phyloP scores from a whole-genome alignment of 2,329 filamentous ascomycete genomes.

The Trichoderma hamatum region DNA sequence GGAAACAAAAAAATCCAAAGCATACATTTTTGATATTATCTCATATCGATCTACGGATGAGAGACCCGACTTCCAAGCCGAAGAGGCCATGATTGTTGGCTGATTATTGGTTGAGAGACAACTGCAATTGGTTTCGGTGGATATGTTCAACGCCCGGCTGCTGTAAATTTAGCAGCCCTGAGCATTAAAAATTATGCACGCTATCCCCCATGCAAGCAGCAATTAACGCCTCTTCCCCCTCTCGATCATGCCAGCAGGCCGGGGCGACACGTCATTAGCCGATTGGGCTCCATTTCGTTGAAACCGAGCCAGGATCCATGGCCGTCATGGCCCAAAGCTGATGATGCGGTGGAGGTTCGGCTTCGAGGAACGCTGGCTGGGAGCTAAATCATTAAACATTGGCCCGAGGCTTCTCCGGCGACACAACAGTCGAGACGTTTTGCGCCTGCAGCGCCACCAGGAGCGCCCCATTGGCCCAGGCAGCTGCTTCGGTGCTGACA shows the following conservation, averaged over 20 bases:
- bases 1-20: background rate
- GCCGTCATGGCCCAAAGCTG: background rate
- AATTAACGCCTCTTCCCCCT: background rate
- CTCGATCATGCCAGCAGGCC: constrained; percentile 10
- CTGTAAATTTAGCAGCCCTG: background rate
- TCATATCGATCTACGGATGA: constrained; percentile 64
- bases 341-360: background rate
- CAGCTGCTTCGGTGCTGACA: constrained; percentile 15
- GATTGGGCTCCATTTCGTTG: constrained; percentile 14
- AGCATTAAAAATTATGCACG: background rate
- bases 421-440: background rate
- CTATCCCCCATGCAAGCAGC: background rate
- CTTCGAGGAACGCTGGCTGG: background rate
- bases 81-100: constrained; percentile 20
- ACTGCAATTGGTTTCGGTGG: background rate
- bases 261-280: constrained; percentile 14
- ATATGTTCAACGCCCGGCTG: background rate
- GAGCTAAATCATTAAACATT: background rate
- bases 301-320: constrained; percentile 18
- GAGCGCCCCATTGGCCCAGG: background rate
- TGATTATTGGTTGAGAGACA: background rate
- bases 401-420: constrained; percentile 13
- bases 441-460: background rate
- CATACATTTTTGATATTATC: constrained; percentile 57
- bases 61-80: constrained; percentile 55